Conservation (phyloP, 805 yeast species). For the Pichia paraexigua region DNA sequence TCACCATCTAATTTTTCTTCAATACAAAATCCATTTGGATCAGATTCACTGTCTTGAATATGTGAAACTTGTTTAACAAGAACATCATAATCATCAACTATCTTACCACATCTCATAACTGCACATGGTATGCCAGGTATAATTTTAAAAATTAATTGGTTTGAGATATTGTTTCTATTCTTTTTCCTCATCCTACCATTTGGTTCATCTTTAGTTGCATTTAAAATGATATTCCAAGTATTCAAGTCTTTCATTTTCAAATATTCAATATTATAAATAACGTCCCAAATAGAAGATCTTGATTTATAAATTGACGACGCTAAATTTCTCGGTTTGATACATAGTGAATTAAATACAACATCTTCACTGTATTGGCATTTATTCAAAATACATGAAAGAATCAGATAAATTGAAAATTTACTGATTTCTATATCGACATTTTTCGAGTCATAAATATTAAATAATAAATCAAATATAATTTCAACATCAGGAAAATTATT, state of each 20-base stretch:
- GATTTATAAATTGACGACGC: slow-evolving; percentile 8
- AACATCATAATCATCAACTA: slow-evolving; percentile 40
- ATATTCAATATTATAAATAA: slow-evolving; percentile 10
- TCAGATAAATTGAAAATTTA: background rate
- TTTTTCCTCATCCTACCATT: slow-evolving; percentile 26
- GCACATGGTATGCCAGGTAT: slow-evolving; percentile 50
- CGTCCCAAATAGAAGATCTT: slow-evolving; percentile 9
- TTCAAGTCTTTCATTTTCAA: slow-evolving; percentile 25
- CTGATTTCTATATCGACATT: too few species aligned
- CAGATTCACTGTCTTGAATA: slow-evolving; percentile 18
- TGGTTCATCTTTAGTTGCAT: slow-evolving; percentile 30
- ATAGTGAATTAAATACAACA: slow-evolving; percentile 5
- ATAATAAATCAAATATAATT: slow-evolving; percentile 1
- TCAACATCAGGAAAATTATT: background rate
- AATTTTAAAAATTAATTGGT: slow-evolving; percentile 18
- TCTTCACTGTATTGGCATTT: background rate
- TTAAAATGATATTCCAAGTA: slow-evolving; percentile 63
- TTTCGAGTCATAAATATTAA: background rate
- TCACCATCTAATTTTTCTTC: slow-evolving; percentile 97
- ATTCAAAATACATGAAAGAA: background rate
- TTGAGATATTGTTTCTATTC: background rate
- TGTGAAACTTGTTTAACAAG: slow-evolving; percentile 39
- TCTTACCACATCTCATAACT: slow-evolving; percentile 67
- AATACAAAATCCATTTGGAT: slow-evolving; percentile 40
- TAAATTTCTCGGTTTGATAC: slow-evolving; percentile 1